Evolutionary conservation across 164 flowering plant species (phyloP), one percentile per base, ranked within the genome.

Genomic region (Nelumbo lutea): DNA sequence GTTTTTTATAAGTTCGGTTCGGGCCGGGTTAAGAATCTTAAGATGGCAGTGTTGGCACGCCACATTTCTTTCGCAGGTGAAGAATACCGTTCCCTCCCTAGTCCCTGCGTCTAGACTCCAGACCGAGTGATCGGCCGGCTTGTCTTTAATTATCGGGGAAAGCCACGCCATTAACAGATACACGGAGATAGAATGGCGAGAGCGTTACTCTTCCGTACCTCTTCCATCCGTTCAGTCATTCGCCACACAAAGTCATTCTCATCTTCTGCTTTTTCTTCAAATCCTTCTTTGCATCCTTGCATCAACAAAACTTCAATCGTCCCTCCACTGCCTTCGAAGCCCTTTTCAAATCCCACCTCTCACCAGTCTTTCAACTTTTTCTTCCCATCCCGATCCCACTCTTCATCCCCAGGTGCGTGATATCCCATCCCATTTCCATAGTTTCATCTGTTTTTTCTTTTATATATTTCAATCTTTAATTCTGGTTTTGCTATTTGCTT

Each of bases 181-280:
- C 57, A 53, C n/a, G 3, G 1, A 53, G 57, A 53, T 6, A 13
- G 5, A 15, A 66, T 66, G 69, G 69, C 60, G 13, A 66, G 69
- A 66, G n/a, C 3, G 13, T 66, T 50, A 4, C 67, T 66, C 8
- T 41, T 66, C 3, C 69, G 69, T 1, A 60, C 41, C 42, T 66
- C 69, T 42, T 14, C 42, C 5, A 48, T 66, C 40, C 69, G 53
- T 11, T 48, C 38, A 53, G 13, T 53, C 41, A 60, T 10, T 9
- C 7, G 42, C 50, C 10, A 10, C 38, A 55, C 53, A 55, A 15
- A 13, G 47, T 61, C 61, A 42, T 66, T 48, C 5, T 43, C 59
- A 11, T 5, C 57, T 11, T 13, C n/a, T 11, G 57, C 57, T n/a
- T 43, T 45, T 43, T 56, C 48, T 11, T 66, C 11, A 53, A 53